Evolutionary conservation across 1,139 yeast species (phyloP).

Genomic region (Debaryomyces robertsiae): DNA sequence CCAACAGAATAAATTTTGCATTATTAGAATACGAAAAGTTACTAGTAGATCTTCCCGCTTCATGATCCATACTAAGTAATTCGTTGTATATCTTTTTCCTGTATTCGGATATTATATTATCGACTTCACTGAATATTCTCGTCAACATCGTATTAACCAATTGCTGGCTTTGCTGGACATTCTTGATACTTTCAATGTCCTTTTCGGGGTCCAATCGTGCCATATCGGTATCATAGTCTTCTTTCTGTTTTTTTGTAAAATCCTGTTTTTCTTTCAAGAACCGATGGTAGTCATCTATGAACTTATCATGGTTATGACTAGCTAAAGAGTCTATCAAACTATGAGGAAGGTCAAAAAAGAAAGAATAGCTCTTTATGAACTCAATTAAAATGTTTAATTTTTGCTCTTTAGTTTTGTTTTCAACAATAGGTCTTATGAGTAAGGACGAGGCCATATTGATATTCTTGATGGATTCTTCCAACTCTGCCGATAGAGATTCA

Average conservation of each 20-base stretch:
- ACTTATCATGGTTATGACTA: conserved; percentile 66
- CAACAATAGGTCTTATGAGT: conserved; percentile 74
- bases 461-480: conserved; percentile 49
- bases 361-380: conserved; percentile 61
- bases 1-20: conserved; percentile 39
- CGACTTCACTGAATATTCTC: conserved; percentile 69
- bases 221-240: conserved; percentile 19
- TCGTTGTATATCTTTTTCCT: conserved; percentile 64
- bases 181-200: conserved; percentile 20
- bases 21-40: conserved; percentile 16
- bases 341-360: conserved; percentile 74
- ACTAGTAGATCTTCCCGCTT: conserved; percentile 23
- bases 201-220: conserved; percentile 17
- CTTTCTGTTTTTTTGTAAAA: conserved; percentile 21
- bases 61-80: conserved; percentile 48
- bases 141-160: conserved; percentile 40
- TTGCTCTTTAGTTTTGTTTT: conserved; percentile 60
- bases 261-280: conserved; percentile 43
- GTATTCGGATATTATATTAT: conserved; percentile 63
- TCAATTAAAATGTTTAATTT: conserved; percentile 62
- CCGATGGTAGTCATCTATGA: conserved; percentile 67
- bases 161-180: conserved; percentile 30
- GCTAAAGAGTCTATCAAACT: conserved; percentile 55
- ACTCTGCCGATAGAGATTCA: conserved; percentile 32
- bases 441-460: conserved; percentile 62